Evolutionary conservation across 2,329 filamentous ascomycete genomes (phyloP).

Genomic region (Cladosporium sp.): DNA sequence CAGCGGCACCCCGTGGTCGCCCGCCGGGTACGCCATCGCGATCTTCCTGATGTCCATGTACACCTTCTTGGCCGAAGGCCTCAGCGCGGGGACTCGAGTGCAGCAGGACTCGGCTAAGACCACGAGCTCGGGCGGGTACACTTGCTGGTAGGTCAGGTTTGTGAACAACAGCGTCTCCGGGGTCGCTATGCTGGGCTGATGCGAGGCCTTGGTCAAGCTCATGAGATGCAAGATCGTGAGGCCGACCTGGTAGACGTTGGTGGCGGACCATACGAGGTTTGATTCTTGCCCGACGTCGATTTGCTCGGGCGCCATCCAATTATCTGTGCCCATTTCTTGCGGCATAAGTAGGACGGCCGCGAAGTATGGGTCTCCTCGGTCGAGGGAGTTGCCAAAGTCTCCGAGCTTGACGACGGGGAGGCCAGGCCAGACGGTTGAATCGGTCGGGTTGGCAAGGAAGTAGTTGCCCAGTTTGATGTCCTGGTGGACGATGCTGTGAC

Average conservation of each 20-base stretch:
- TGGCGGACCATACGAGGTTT: background rate
- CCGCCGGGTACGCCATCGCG: background rate
- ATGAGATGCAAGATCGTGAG: background rate
- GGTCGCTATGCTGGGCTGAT: background rate
- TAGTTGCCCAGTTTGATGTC: slow-evolving; percentile 3
- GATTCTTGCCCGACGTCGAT: background rate
- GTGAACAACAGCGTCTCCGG: background rate
- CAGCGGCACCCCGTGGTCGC: background rate
- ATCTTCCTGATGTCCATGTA: background rate
- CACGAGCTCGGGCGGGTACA: background rate
- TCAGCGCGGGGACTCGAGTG: background rate
- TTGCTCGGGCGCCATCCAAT: background rate
- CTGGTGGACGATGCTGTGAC: background rate
- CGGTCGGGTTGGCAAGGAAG: background rate
- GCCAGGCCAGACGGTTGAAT: background rate
- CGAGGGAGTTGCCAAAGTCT: background rate
- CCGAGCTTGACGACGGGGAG: background rate
- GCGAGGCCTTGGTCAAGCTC: background rate
- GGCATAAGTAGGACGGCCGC: background rate
- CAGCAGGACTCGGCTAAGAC: background rate
- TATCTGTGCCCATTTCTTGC: background rate
- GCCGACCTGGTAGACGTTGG: slow-evolving; percentile 2
- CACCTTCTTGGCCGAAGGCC: background rate
- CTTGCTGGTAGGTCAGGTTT: too few relatives aligned
- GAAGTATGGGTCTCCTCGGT: background rate